A percentile compares a stretch with the other conserved stretches of the same genome.
Conservation (phyloP, 179 eudicot species). For the Monotropa hypopitys region DNA sequence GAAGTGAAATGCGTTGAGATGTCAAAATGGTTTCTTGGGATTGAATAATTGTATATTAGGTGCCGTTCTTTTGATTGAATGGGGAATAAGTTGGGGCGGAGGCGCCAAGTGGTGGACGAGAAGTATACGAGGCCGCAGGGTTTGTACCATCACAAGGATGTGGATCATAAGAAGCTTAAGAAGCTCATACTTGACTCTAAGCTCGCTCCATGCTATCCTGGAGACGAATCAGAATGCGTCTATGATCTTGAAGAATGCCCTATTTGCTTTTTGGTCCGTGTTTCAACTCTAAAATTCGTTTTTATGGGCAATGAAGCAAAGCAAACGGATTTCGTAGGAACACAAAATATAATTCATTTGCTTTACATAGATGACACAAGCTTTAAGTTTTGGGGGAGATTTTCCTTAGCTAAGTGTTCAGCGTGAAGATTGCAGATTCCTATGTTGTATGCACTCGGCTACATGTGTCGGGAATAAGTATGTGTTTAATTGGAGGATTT, state of each 20-base stretch:
- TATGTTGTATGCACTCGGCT: background rate
- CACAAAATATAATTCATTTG: background rate
- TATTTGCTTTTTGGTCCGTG: slow-evolving; percentile 78
- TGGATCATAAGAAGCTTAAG: slow-evolving; percentile 74
- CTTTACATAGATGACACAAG: background rate
- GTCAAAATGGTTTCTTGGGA: slow-evolving; percentile 5
- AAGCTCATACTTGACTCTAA: slow-evolving; percentile 93
- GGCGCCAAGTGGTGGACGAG: slow-evolving; percentile 82
- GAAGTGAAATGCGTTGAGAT: background rate
- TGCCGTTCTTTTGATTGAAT: slow-evolving; percentile 10
- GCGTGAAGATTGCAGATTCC: background rate
- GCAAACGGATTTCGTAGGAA: background rate
- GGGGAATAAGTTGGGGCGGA: slow-evolving; percentile 66
- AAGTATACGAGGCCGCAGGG: slow-evolving; percentile 96
- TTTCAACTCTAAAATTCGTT: background rate
- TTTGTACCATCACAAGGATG: slow-evolving; percentile 80
- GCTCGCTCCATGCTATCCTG: slow-evolving; percentile 93
- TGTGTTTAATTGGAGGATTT: background rate
- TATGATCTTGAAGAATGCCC: slow-evolving; percentile 83
- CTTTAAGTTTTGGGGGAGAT: background rate
- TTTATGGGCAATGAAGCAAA: slow-evolving; percentile 4
- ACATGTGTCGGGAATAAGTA: background rate
- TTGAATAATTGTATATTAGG: background rate
- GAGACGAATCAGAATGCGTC: slow-evolving; percentile 60
- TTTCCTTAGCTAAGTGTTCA: background rate